phyloP scores from a whole-genome alignment of 176 grass and related monocot species.

The Ensete ventricosum region DNA sequence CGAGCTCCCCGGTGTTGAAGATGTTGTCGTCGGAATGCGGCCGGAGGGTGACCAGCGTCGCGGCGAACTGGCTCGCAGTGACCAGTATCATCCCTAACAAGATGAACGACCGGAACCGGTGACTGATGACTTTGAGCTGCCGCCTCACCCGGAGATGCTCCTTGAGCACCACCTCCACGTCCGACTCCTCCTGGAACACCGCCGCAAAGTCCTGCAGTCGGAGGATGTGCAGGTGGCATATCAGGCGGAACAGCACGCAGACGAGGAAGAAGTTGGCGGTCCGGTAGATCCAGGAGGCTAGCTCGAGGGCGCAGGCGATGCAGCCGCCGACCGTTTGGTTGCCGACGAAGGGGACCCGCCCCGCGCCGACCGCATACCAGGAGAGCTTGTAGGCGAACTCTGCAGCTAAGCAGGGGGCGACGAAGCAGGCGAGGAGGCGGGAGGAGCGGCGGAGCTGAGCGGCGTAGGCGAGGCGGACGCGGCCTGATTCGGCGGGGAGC shows the following conservation, averaged over 20 bases:
- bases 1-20: constrained; percentile 78
- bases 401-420: constrained; percentile 63
- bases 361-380: constrained; percentile 72
- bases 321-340: constrained; percentile 32
- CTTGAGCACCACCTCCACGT: constrained; percentile 40
- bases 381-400: constrained; percentile 72
- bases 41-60: constrained; percentile 61
- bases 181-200: constrained; percentile 40
- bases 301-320: constrained; percentile 48
- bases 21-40: constrained; percentile 57
- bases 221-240: constrained; percentile 80
- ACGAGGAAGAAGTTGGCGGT: constrained; percentile 72
- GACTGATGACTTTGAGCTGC: constrained; percentile 90
- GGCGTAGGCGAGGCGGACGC: constrained; percentile 47
- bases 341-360: constrained; percentile 43
- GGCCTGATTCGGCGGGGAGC: constrained; percentile 42
- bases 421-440: constrained; percentile 67
- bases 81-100: constrained; percentile 43
- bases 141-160: constrained; percentile 85
- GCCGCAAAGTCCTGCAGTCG: constrained; percentile 70
- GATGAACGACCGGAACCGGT: constrained; percentile 77
- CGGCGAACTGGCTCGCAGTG: constrained; percentile 82
- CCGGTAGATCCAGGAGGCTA: constrained; percentile 86
- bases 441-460: constrained; percentile 56
- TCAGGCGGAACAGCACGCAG: constrained; percentile 83